Evolutionary conservation across 345 rosid genomes (phyloP).

Genomic region (Salix dunnii): DNA sequence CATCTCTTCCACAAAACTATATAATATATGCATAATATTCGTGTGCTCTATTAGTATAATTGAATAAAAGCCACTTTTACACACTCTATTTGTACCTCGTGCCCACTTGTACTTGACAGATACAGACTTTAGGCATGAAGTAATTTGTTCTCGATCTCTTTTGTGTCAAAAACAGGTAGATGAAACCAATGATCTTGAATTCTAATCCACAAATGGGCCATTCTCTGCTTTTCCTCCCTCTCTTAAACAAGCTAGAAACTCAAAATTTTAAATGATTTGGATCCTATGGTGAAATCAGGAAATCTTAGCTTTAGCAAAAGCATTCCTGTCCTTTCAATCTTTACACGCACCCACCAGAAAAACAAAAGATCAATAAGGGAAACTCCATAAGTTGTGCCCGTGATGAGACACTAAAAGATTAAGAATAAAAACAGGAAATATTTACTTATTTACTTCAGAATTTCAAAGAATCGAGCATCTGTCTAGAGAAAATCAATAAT

Average conservation of each 20-base stretch:
- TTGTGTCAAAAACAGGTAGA: not conserved
- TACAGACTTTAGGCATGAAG: not conserved
- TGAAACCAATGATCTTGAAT: not conserved
- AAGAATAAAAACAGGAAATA: not conserved
- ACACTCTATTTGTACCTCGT: not conserved
- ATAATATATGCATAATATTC: not conserved
- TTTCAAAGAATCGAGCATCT: not conserved
- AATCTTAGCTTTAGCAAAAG: slow-evolving; percentile 1
- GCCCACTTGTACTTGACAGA: not conserved
- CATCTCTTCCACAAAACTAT: not conserved
- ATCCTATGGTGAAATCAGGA: not conserved
- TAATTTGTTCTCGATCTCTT: not conserved
- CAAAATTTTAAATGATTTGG: not conserved
- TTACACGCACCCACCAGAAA: not conserved
- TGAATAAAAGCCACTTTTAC: not conserved
- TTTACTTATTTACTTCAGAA: slow-evolving; percentile 1
- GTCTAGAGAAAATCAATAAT: not conserved
- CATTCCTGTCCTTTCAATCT: slow-evolving; percentile 7
- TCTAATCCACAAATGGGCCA: not conserved
- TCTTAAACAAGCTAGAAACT: not conserved
- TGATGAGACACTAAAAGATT: not conserved
- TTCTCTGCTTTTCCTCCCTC: not conserved
- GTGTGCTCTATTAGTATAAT: not conserved
- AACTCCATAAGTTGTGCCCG: not conserved
- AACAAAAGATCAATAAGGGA: not conserved